Base-by-base conservation (phyloP, 371 early-diverging fungal genomes). In the Mucor piriformis region DNA sequence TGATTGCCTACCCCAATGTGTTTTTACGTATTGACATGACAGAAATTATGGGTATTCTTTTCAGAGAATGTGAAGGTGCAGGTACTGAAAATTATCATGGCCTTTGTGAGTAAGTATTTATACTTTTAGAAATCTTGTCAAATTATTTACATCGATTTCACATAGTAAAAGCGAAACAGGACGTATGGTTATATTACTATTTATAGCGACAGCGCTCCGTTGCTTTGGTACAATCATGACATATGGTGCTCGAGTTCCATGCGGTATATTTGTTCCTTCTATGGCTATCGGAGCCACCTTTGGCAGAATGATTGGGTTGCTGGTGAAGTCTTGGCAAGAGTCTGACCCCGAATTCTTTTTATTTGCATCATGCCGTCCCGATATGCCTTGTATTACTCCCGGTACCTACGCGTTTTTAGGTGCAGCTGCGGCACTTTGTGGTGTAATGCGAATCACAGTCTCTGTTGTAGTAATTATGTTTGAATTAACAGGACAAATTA, bases 321-420 rank as follows among this genome's bases (percentile, higher is more conserved):
- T 90, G 8, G 89, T 94, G 24, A 87, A 93, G 58, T 55, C 73
- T 35, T 81, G 81, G 81, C 78, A 81, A 46, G 59, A 65, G 74
- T 69, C 85, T 4, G 76, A 87, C 50, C 92, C 92, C 0, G 78
- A 82, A 25, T 88, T 87, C 60, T 74, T 82, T 23, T 61, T 93
- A n/a, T 93, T 93, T 63, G 63, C 91, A 34, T 82, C 83, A 21
- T 93, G 93, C 61, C 82, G 85, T 27, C 88, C 91, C 15, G 93
- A 91, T 71, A 82, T 85, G 11, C 85, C 88, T 1, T 97, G 97
- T 67, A 88, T 98, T 32, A 92, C 91, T 0, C 94, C 96, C 0
- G 99, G 98, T 21, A 92, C 95, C 3, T 98, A 97, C 74, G 96
- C 99, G 20, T 91, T 98, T 61, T 81, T 98, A 18, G 99, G 98